These are phyloP conservation scores for Sungouiella thailandica DNA, from an alignment of 805 yeast species.

Conservation along the genomic window DNA sequence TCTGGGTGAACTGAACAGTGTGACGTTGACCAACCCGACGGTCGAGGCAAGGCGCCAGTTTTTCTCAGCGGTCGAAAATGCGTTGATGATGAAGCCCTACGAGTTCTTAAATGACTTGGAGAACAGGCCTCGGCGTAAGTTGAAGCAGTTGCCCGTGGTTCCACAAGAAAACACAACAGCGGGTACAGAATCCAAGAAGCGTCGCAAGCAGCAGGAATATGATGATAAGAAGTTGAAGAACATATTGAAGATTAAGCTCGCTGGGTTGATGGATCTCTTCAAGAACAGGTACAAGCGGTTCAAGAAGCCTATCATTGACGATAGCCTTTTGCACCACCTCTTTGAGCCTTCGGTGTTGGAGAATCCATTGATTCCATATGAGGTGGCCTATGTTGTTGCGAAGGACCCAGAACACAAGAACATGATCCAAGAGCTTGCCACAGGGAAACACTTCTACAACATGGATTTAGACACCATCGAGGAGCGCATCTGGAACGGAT, in stretches of 20 bases:
- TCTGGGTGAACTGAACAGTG: conserved; percentile 39
- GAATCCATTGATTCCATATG: conserved; percentile 33
- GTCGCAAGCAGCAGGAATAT: conserved; percentile 48
- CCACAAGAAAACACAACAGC: conserved; percentile 18
- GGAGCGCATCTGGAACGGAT: conserved; percentile 96
- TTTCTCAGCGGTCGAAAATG: conserved; percentile 48
- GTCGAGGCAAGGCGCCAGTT: conserved; percentile 47
- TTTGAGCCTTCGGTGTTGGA: conserved; percentile 57
- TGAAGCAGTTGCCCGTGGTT: conserved; percentile 36
- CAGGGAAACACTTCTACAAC: conserved; percentile 70
- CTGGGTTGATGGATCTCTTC: conserved; percentile 85
- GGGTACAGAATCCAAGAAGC: conserved; percentile 35
- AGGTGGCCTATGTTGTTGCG: conserved; percentile 40
- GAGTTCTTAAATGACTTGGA: conserved; percentile 62
- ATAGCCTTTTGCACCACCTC: conserved; percentile 61
- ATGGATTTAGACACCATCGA: conserved; percentile 94
- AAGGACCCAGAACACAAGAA: conserved; percentile 47
- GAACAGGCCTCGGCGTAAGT: conserved; percentile 48
- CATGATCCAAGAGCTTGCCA: conserved; percentile 74
- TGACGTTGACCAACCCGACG: conserved; percentile 42
- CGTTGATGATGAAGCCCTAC: conserved; percentile 62
- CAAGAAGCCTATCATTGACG: conserved; percentile 87
- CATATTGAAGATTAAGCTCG: conserved; percentile 74
- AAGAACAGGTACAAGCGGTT: conserved; percentile 84
- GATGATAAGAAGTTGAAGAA: conserved; percentile 81